Evolutionary conservation across 2,329 filamentous ascomycete genomes (phyloP).

Genomic region (Kalmusia sp.): DNA sequence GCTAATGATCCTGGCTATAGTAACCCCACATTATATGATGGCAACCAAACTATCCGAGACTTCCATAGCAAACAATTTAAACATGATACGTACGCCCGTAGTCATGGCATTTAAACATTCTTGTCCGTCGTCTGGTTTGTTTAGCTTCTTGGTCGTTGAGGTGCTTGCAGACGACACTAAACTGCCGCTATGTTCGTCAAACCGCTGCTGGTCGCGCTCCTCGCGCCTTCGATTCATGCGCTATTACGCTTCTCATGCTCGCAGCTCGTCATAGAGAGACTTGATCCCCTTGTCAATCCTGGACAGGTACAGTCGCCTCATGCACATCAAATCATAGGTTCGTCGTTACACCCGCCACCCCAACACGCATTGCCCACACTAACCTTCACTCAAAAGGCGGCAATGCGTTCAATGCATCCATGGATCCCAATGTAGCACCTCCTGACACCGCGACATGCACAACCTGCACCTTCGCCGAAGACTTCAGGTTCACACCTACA

Average conservation of each 20-base stretch:
- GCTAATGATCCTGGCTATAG: constrained; percentile 8
- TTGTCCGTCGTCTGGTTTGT: neutral
- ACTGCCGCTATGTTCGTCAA: constrained; percentile 5
- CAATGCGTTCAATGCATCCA: constrained; percentile 27
- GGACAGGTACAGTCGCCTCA: constrained; percentile 22
- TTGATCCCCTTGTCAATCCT: constrained; percentile 32
- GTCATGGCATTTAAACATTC: neutral
- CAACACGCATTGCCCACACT: no score
- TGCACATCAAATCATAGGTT: constrained; percentile 25
- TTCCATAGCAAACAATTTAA: constrained; percentile 4
- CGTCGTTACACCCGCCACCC: no score
- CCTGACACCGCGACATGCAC: constrained; percentile 26
- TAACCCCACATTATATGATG: constrained; percentile 15
- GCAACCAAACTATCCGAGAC: neutral
- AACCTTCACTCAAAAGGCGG: constrained; percentile 10
- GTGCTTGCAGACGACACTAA: neutral
- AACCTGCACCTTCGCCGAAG: constrained; percentile 49
- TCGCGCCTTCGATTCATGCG: constrained; percentile 19
- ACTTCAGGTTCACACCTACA: constrained; percentile 65
- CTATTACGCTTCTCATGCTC: constrained; percentile 31
- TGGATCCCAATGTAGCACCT: constrained; percentile 23
- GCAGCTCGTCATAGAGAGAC: constrained; percentile 28
- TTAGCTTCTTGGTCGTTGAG: neutral
- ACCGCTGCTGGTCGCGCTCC: constrained; percentile 13
- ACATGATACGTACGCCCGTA: neutral